Evolutionary conservation across 495 filamentous ascomycete genomes (phyloP).

Genomic region (Filosporella fistucella): DNA sequence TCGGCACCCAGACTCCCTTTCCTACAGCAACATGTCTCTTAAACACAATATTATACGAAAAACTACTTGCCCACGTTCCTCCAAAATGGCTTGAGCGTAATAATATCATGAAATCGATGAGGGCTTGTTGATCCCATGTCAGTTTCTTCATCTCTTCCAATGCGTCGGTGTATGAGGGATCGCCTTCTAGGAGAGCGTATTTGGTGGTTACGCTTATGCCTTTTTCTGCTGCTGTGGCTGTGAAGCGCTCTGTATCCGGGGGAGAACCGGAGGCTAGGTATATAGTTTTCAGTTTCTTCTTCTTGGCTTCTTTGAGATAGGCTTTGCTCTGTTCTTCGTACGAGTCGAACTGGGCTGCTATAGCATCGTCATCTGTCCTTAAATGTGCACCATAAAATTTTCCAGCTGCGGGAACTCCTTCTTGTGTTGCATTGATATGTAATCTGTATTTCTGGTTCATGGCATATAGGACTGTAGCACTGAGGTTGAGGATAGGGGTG

Average conservation of each 20-base stretch:
- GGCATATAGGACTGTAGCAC: constrained; percentile 27
- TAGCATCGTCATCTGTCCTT: constrained; percentile 14
- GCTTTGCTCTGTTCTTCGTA: constrained; percentile 5
- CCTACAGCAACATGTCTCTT: constrained; percentile 20
- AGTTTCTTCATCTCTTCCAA: constrained; percentile 19
- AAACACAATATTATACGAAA: constrained; percentile 32
- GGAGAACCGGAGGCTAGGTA: constrained; percentile 29
- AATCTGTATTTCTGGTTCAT: constrained; percentile 18
- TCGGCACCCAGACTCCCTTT: background rate
- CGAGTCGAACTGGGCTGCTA: constrained; percentile 3
- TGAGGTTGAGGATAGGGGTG: constrained; percentile 25
- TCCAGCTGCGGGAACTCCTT: background rate
- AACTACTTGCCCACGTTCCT: constrained; percentile 28
- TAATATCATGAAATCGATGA: constrained; percentile 37
- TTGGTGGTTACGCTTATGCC: constrained; percentile 28
- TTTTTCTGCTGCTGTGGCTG: constrained; percentile 4
- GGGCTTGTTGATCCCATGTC: constrained; percentile 29
- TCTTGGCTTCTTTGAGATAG: constrained; percentile 6
- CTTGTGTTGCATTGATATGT: background rate
- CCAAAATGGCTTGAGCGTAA: constrained; percentile 25
- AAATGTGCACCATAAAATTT: constrained; percentile 25
- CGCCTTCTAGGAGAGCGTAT: constrained; percentile 16
- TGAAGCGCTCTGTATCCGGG: background rate
- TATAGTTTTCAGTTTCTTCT: constrained; percentile 15
- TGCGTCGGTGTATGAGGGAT: constrained; percentile 9